phyloP scores from a whole-genome alignment of 2,329 filamentous ascomycete genomes.

The Nothophoma quercina region DNA sequence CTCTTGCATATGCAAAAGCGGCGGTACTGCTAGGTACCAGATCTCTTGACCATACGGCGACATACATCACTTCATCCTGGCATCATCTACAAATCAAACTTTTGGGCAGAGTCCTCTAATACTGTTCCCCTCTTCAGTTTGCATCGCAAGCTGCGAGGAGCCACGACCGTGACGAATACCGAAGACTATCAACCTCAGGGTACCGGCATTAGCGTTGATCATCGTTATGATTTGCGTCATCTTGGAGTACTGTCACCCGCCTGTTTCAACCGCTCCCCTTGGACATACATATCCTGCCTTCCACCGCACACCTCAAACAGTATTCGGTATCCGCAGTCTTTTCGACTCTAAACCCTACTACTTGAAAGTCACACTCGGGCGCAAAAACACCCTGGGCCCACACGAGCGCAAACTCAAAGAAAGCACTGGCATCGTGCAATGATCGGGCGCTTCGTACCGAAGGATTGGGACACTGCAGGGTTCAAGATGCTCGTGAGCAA shows the following conservation, averaged over 20 bases:
- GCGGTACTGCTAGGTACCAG: constrained; percentile 25
- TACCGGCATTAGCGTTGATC: constrained; percentile 50
- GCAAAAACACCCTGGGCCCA: constrained; percentile 2
- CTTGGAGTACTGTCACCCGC: constrained; percentile 15
- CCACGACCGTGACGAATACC: constrained; percentile 48
- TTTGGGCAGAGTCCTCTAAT: constrained; percentile 20
- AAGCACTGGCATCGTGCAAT: constrained; percentile 7
- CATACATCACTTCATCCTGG: constrained; percentile 25
- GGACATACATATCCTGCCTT: constrained; percentile 31
- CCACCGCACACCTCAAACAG: constrained; percentile 25
- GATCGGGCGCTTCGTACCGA: constrained; percentile 13
- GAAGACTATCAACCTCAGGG: constrained; percentile 51
- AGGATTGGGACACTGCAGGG: constrained; percentile 10
- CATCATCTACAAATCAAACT: constrained; percentile 17
- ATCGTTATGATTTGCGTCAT: constrained; percentile 39
- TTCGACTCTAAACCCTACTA: constrained; percentile 8
- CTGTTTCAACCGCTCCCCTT: constrained; percentile 16
- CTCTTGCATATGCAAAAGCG: constrained; percentile 43
- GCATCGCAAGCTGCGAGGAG: constrained; percentile 40
- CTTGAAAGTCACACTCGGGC: not conserved
- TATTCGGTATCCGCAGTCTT: constrained; percentile 48
- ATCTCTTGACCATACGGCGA: constrained; percentile 26
- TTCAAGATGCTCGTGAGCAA: constrained; percentile 15
- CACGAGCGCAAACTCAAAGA: constrained; percentile 2
- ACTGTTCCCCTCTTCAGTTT: constrained; percentile 28